Evolutionary conservation across 495 filamentous ascomycete species (phyloP).

Genomic region (Penicillium daleae): DNA sequence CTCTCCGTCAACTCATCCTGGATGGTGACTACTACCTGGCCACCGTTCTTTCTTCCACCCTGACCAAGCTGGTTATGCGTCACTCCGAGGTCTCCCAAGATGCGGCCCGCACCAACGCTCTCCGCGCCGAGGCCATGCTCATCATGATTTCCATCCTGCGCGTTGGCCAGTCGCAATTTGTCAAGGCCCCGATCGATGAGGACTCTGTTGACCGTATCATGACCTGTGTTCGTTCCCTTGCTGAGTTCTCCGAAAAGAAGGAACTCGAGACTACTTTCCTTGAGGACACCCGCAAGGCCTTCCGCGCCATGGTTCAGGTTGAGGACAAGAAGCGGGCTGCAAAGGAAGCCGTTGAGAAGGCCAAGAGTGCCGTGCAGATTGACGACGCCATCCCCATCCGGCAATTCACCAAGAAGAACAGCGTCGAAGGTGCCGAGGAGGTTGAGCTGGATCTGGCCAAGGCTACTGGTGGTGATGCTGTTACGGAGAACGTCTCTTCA

Average conservation of each 20-base stretch:
- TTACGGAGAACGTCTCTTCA: conserved; percentile 82
- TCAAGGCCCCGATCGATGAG: conserved; percentile 96
- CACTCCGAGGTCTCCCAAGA: conserved; percentile 94
- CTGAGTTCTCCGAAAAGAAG: conserved; percentile 87
- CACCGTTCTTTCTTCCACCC: conserved; percentile 88
- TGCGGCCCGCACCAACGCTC: conserved; percentile 83
- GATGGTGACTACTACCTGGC: conserved; percentile 98
- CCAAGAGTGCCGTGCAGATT: conserved; percentile 91
- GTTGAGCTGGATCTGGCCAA: conserved; percentile 90
- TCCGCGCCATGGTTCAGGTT: conserved; percentile 96
- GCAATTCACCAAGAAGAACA: conserved; percentile 90
- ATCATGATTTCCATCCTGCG: conserved; percentile 99
- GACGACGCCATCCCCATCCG: conserved; percentile 93
- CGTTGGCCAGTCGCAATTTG: conserved; percentile 96
- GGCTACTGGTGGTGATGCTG: conserved; percentile 87
- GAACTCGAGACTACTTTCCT: conserved; percentile 91
- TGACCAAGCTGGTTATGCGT: conserved; percentile 98
- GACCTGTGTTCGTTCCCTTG: conserved; percentile 90
- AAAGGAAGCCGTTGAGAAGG: conserved; percentile 87
- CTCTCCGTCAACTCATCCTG: conserved; percentile 90
- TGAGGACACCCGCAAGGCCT: conserved; percentile 94
- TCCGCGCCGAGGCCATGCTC: conserved; percentile 96
- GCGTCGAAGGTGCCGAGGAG: conserved; percentile 80
- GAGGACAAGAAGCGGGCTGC: conserved; percentile 96
- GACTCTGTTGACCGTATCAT: conserved; percentile 97